These are phyloP conservation scores for Talaromyces rugulosus DNA, from an alignment of 2,329 filamentous ascomycete genomes.

Conservation along the genomic window DNA sequence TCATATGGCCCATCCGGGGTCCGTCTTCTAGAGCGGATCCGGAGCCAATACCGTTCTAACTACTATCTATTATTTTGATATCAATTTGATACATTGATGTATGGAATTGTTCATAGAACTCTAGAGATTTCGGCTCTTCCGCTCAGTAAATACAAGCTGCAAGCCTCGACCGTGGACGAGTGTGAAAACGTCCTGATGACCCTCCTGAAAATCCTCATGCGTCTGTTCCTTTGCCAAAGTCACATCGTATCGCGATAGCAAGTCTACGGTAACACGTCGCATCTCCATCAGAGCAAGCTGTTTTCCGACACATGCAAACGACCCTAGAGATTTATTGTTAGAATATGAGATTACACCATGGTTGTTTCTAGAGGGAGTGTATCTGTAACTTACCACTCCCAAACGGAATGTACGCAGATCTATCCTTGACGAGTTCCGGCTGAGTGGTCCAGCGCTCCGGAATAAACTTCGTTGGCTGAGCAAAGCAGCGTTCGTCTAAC, in stretches of 20 bases:
- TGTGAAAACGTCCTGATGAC: slow-evolving; percentile 11
- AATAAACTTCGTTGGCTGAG: slow-evolving; percentile 8
- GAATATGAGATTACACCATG: neutral
- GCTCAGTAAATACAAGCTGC: slow-evolving; percentile 9
- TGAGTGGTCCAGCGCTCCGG: slow-evolving; percentile 10
- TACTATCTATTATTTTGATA: neutral
- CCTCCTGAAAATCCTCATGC: slow-evolving; percentile 9
- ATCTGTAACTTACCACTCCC: slow-evolving; percentile 3
- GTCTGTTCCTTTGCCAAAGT: slow-evolving; percentile 10
- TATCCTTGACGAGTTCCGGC: slow-evolving; percentile 7
- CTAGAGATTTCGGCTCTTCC: neutral
- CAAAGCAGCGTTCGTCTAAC: slow-evolving; percentile 9
- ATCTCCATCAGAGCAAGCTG: slow-evolving; percentile 12
- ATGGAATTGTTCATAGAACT: neutral
- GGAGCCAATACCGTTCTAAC: neutral
- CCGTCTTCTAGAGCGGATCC: neutral
- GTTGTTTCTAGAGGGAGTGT: neutral
- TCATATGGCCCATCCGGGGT: neutral
- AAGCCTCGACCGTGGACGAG: slow-evolving; percentile 8
- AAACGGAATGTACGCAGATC: slow-evolving; percentile 7
- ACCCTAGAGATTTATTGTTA: slow-evolving; percentile 1
- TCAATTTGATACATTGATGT: neutral
- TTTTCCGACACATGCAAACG: slow-evolving; percentile 9
- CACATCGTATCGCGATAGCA: slow-evolving; percentile 10
- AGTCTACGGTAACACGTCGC: slow-evolving; percentile 4